phyloP scores from a whole-genome alignment of 2,329 filamentous ascomycete genomes.

The Macroventuria anomochaeta region DNA sequence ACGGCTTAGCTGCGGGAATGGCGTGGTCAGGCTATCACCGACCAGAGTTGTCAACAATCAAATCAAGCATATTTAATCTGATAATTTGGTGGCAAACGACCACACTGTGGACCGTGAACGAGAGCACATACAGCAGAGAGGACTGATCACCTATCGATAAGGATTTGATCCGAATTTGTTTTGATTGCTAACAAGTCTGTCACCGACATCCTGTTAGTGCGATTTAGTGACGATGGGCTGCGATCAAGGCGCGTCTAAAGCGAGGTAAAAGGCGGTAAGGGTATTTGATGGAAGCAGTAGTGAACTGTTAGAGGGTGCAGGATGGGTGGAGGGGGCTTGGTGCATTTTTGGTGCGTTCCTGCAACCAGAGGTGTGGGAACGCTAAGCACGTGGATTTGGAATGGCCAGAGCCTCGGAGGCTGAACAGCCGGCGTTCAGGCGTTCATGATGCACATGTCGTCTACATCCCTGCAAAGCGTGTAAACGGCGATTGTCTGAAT shows the following conservation, averaged over 20 bases:
- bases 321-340: not conserved
- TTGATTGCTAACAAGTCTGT: too few species aligned
- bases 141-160: too few species aligned
- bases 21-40: conserved; percentile 6
- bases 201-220: conserved; percentile 1
- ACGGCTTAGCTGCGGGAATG: conserved; percentile 14
- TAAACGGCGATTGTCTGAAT: conserved; percentile 17
- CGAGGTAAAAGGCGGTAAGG: conserved; percentile 11
- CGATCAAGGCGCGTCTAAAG: conserved; percentile 11
- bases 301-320: conserved; percentile 14
- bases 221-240: conserved; percentile 12
- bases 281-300: not conserved
- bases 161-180: too few species aligned
- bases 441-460: conserved; percentile 4
- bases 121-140: too few species aligned
- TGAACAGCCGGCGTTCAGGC: conserved; percentile 6
- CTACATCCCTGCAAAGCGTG: not conserved
- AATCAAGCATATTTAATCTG: too few species aligned
- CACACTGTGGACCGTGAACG: too few species aligned
- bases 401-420: conserved; percentile 8
- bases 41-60: too few species aligned
- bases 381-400: conserved; percentile 18
- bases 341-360: conserved; percentile 17
- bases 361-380: conserved; percentile 17
- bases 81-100: too few species aligned